phyloP scores from a whole-genome alignment of 306 rosid species.

The Prunus dulcis region DNA sequence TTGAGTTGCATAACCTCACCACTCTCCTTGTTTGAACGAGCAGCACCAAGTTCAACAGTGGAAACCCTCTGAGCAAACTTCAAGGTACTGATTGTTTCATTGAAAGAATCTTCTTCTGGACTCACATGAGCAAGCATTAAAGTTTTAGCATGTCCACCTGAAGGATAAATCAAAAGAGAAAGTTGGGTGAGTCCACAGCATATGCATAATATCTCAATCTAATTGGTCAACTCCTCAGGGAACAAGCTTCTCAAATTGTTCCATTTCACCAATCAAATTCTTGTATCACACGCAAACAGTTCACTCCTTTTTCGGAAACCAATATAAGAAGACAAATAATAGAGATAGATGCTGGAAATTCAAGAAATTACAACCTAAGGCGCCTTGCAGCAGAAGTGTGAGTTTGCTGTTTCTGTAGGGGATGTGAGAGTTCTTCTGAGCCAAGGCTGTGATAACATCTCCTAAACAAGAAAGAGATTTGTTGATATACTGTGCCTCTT shows the following conservation, averaged over 20 bases:
- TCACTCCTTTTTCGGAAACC: neutral
- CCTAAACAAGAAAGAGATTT: constrained; percentile 96
- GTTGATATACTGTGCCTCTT: constrained; percentile 86
- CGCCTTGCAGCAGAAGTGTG: constrained; percentile 90
- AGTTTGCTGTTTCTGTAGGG: constrained; percentile 97
- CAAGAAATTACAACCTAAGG: constrained; percentile 59
- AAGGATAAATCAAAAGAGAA: constrained; percentile 24
- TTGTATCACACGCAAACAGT: neutral
- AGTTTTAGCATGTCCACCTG: constrained; percentile 96
- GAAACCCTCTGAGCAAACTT: constrained; percentile 95
- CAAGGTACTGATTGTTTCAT: constrained; percentile 80
- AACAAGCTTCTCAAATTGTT: neutral
- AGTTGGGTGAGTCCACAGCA: constrained; percentile 6
- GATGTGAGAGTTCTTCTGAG: constrained; percentile 92
- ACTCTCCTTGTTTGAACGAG: constrained; percentile 72
- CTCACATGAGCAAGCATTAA: constrained; percentile 96
- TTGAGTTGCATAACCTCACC: constrained; percentile 77
- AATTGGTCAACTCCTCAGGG: neutral
- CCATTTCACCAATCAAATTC: neutral
- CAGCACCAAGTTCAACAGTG: constrained; percentile 82
- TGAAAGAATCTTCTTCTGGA: constrained; percentile 82
- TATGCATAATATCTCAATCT: neutral
- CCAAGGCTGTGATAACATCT: constrained; percentile 90
- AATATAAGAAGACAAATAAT: neutral
- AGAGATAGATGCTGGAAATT: neutral